Base-by-base conservation (phyloP, 2,329 filamentous ascomycete species). In the Nemania diffusa region DNA sequence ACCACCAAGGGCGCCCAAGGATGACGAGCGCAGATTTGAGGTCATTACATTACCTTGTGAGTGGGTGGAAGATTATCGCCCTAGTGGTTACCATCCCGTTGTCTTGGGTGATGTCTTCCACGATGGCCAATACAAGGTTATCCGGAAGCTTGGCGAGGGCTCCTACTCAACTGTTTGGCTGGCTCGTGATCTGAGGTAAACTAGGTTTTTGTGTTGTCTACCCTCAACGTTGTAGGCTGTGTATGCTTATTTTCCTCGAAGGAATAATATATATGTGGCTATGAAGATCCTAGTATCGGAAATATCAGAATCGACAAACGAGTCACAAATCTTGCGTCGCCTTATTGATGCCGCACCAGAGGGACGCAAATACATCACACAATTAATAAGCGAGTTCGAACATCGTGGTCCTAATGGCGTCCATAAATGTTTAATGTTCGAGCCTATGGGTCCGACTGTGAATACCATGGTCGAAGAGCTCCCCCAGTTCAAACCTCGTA, bases 381-480 rank as follows among this genome's bases (percentile, higher is more conserved):
- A 67, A 24, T 50, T 83, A 24, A 64, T 79, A 26, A 78, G 82
- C 67, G 26, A 74, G 20, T 84, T 84, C 42, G 42, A 78, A 7
- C 57, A 81, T 51, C 48, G 70, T 1, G 81, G 83, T 9, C 81
- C 81, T 6, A 85, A 85, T 72, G 81, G 83, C 11, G 74, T 34
- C 2, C 82, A 85, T 68, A 69, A 75, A n/a, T 85, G 82, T 69
- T 71, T 84, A 0, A 78, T 84, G 5, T 77, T 79, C 52, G 78
- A 82, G 48, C 72, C 80, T n/a, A 60, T 82, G 29, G 81, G 80
- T 1, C 77, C 81, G 7, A 83, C 73, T 71, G 74, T 83, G 20
- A 76, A 79, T 11, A 73, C 78, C 53, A 70, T 67, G 65, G 76
- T 81, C 61, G 76, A 81, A 65, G 75, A 77, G 69, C 69, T 78